Base-by-base conservation (phyloP, 2,329 filamentous ascomycete species). In the Camillea tinctor region DNA sequence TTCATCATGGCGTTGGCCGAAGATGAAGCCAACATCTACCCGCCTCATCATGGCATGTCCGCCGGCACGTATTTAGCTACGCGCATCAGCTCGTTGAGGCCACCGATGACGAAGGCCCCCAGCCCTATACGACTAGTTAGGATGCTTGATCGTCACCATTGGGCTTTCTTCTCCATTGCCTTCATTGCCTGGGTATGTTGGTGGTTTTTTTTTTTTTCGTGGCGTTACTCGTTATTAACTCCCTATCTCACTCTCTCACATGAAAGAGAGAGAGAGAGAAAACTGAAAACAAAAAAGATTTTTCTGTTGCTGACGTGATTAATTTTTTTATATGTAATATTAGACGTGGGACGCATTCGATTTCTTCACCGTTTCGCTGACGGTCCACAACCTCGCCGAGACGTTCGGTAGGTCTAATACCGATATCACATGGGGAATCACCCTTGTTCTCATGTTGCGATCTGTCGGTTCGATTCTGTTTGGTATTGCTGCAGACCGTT, bases 301-400 rank as follows among this genome's bases (percentile, higher is more conserved):
- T n/a, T n/a, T n/a, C 54, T 50, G 50, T 60, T 60, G 55, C 63
- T 62, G 15, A 59, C 57, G 26, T 54, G 19, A 50, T 53, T 15
- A 44, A 50, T 9, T 15, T n/a, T 22, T 54, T 7, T 30, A 20
- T 7, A 15, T n/a, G n/a, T n/a, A n/a, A n/a, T n/a, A n/a, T n/a
- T 59, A 85, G 83, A 82, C 81, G 0, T 86, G 84, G 84, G 85
- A 88, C 68, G 79, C 86, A 3, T 88, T 88, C 64, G 87, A 89
- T 72, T 89, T 88, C 75, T 87, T 88, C 72, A 87, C 84, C 52
- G 85, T 88, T 23, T 85, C 83, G 1, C 76, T 89, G 51, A 86
- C 84, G 0, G 77, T 87, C 17, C 80, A 76, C 13, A 77, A 84
- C 21, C 75, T 89, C 15, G 76, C 80, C 40, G 73, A 81, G 56